Evolutionary conservation across 305 asterid genomes (phyloP).

Genomic region (Fraxinus greggii): DNA sequence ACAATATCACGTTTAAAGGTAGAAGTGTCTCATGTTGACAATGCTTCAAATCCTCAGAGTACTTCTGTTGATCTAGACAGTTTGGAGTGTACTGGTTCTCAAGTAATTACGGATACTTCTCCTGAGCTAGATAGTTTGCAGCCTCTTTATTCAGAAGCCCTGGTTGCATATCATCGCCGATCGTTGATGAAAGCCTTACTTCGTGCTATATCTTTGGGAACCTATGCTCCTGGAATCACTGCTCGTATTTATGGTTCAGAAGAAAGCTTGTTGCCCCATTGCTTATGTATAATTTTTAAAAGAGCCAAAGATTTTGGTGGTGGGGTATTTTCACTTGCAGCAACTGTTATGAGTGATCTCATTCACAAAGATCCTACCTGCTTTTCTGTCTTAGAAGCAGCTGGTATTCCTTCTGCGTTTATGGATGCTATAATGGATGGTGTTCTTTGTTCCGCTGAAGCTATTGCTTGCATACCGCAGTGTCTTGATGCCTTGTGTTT

Average conservation of each 20-base stretch:
- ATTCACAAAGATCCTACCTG: slow-evolving; percentile 99
- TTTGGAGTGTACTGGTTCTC: slow-evolving; percentile 57
- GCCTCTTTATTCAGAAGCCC: slow-evolving; percentile 87
- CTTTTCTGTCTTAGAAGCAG: slow-evolving; percentile 83
- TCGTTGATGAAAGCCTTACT: slow-evolving; percentile 90
- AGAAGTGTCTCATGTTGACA: slow-evolving; percentile 88
- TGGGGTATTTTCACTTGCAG: slow-evolving; percentile 96
- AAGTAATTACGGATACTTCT: slow-evolving; percentile 47
- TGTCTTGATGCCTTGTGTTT: slow-evolving; percentile 96
- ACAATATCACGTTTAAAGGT: slow-evolving; percentile 87
- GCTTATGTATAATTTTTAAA: slow-evolving; percentile 83
- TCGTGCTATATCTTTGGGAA: slow-evolving; percentile 96
- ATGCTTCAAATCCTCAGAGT: slow-evolving; percentile 56
- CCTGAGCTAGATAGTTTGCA: slow-evolving; percentile 58
- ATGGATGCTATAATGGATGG: slow-evolving; percentile 97
- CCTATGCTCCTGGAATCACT: slow-evolving; percentile 94
- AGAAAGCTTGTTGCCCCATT: slow-evolving; percentile 88
- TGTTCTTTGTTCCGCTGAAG: slow-evolving; percentile 91
- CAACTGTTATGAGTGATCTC: slow-evolving; percentile 98
- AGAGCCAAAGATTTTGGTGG: slow-evolving; percentile 99
- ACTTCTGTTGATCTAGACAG: slow-evolving; percentile 51
- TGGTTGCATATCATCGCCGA: slow-evolving; percentile 94
- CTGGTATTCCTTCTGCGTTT: slow-evolving; percentile 93
- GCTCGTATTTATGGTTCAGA: slow-evolving; percentile 93
- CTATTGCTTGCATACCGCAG: slow-evolving; percentile 92